Base-by-base conservation (phyloP, 164 flowering plant genomes). In the Sextonia rubra region DNA sequence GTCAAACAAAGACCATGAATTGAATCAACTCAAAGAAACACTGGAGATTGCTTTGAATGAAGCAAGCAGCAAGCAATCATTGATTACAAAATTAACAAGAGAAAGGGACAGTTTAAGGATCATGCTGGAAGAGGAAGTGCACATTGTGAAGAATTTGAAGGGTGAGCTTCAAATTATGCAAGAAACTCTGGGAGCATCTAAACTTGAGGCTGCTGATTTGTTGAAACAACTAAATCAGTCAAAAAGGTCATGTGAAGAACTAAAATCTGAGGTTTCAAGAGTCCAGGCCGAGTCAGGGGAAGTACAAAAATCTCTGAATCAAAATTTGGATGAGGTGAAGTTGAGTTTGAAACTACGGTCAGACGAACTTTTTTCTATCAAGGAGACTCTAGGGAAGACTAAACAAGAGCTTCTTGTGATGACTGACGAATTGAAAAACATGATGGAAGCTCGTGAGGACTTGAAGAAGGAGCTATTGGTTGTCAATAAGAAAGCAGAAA, bases 381-480 rank as follows among this genome's bases (percentile, higher is more conserved):
- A 85, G 67, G 86, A 83, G 69, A 79, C 76, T 60, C 66, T 90
- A 66, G 73, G 80, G 76, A 82, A 85, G 81, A 77, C 87, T 64
- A 77, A 82, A 47, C 86, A 85, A 29, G 90, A 91, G 76, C 75
- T 88, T 47, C 76, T 80, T 77, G 61, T 1, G 8, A 66, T 76
- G 75, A 82, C 86, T 14, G 64, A 58, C 61, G 87, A 95, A 71
- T 80, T 91, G 68, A 75, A 80, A 25, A 30, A 73, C 60, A 75
- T 61, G 7, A 29, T 65, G 14, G 85, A 80, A 73, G 75, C 71
- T 62, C 78, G 80, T 17, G 85, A 84, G 37, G 83, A 67, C 75
- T 74, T 91, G 25, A 85, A 87, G 76, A 80, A 82, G 71, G 97
- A 95, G 78, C 76, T 95, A 71, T 32, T 78, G 52, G 91, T 84